Evolutionary conservation across 2,329 filamentous ascomycete genomes (phyloP).

Genomic region (Pseudogymnoascus sp.): DNA sequence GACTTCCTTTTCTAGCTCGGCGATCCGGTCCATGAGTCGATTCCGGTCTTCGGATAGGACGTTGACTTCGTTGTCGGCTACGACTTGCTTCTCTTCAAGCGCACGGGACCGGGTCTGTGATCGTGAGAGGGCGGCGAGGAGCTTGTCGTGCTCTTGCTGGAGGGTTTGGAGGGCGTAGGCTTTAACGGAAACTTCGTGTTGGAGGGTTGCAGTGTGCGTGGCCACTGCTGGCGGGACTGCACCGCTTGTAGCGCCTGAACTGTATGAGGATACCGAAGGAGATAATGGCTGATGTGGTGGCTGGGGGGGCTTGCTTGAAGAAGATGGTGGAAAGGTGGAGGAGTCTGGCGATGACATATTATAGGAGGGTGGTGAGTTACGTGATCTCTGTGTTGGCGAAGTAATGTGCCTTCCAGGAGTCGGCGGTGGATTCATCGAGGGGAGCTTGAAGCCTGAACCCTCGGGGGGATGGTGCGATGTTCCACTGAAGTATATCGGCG

Average conservation of each 20-base stretch:
- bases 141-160: conserved; percentile 46
- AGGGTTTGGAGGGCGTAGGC: conserved; percentile 45
- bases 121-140: conserved; percentile 44
- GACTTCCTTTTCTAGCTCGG: conserved; percentile 40
- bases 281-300: conserved; percentile 18
- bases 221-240: conserved; percentile 21
- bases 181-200: conserved; percentile 48
- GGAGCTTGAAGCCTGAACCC: conserved; percentile 14
- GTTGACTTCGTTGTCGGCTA: conserved; percentile 45
- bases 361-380: conserved; percentile 25
- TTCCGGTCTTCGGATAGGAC: conserved; percentile 43
- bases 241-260: conserved; percentile 14
- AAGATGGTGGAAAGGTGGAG: conserved; percentile 15
- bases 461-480: conserved; percentile 13
- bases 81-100: conserved; percentile 43
- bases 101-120: conserved; percentile 42
- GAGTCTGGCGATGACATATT: conserved; percentile 23
- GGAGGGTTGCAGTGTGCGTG: conserved; percentile 32
- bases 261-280: conserved; percentile 19
- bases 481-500: conserved; percentile 20
- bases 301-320: conserved; percentile 14
- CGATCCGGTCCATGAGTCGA: conserved; percentile 39
- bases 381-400: conserved; percentile 26
- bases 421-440: conserved; percentile 27
- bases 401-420: conserved; percentile 25